Base-by-base conservation (phyloP, 345 rosid species). In the Durio zibethinus region DNA sequence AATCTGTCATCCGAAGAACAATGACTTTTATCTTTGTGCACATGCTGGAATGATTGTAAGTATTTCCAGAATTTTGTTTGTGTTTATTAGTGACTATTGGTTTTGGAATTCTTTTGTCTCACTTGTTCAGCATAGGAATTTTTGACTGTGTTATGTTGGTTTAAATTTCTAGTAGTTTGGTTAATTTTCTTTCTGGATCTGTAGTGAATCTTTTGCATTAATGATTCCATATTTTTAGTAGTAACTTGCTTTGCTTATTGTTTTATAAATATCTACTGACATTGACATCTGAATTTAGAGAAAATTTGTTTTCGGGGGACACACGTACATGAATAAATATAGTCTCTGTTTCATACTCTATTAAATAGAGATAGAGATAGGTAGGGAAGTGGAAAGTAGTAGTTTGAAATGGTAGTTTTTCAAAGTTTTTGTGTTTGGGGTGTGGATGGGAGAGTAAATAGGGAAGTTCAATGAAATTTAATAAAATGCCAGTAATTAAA, bases 31-130 rank as follows among this genome's bases (percentile, higher is more conserved):
- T 53, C 61, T 87, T 54, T 83, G 86, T 80, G 88, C 88, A 2
- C 88, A 82, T 47, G 88, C 88, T 0, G 90, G 86, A 33, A 85
- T 83, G 88, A 87, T 85, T 59, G 88, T 85, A 54, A 82, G 89
- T 45, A 10, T 27, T 45, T 47, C 1, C 4, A 9, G 8, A 16
- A 69, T 16, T 25, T 68, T 48, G 18, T 11, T 27, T 47, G 18
- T 1, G 18, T 27, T 27, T 38, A 45, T 69, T 69, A 45, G 9
- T 69, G 27, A 18, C 21, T 40, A 18, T 31, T 15, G 8, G 47
- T 69, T 69, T 33, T 69, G 29, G 16, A 18, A 5, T 5, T 1
- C n/a, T 5, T 11, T n/a, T 36, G 18, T 38, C 29, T 36, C 47
- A 20, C 6, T 36, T 36, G 6, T n/a, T 38, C 29, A n/a, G 42